Base-by-base conservation (phyloP, 2,329 filamentous ascomycete genomes). In the Leptographium lundbergii region DNA sequence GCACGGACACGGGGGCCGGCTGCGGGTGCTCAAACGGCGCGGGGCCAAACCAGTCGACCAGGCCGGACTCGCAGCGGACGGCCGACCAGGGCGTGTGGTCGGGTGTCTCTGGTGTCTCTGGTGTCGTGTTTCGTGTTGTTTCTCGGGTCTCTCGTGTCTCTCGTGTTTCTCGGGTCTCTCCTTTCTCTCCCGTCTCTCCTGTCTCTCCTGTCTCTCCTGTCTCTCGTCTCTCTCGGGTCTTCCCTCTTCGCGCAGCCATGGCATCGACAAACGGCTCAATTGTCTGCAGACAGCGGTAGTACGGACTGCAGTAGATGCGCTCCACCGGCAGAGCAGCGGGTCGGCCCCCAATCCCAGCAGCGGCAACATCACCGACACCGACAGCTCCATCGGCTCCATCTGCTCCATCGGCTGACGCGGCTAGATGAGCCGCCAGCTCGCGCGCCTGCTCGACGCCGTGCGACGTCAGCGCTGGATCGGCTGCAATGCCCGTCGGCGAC, bases 1-100 rank as follows among this genome's bases (percentile, higher is more conserved):
- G 78, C 39, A 80, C 74, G 32, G 77, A 66, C 17, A 85, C 74
- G 4, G 81, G 72, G 3, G 90, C 89, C 2, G 92, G 90, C 19
- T 80, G 78, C 0, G 94, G 94, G 67, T 97, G 94, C 58, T 88
- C 80, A 71, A 96, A 96, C 61, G 84, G 84, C 19, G 91, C 90
- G 54, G 83, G 79, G 29, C 94, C 94, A 70, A 94, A 97, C 87
- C 94, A 97, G 75, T 99, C 94, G 62, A 89, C 86, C 47, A 85
- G 66, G 14, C 81, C 81, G 59, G 75, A 72, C 65, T 86, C 82
- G 54, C 77, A 78, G 42, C 79, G 76, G 61, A 85, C 78, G 47
- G 67, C 71, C 59, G 72, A 65, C 29, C 68, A 62, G 19, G 65
- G 59, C 4, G 4, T 17, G 55, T 17, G 14, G 22, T 13, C 34